Percentiles rank a stretch among this genome's conserved stretches.
These are phyloP conservation scores for Botrytis deweyae DNA, from an alignment of 2,329 filamentous ascomycete genomes.

Conservation along the genomic window DNA sequence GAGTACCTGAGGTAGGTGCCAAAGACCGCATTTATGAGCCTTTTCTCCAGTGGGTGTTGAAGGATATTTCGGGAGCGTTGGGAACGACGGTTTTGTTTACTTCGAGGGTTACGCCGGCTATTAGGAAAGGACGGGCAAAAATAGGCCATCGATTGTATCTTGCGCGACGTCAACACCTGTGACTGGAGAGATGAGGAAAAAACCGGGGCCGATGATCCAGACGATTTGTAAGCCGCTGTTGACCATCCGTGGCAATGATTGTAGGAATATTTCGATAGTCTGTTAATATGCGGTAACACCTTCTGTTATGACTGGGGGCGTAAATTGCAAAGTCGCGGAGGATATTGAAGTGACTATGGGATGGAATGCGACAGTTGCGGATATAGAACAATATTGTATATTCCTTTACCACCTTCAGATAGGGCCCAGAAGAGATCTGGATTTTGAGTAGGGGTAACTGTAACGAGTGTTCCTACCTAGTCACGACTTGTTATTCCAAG, in stretches of 20 bases:
- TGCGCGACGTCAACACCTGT: background rate
- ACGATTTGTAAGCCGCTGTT: background rate
- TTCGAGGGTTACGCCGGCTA: constrained; percentile 17
- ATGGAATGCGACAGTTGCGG: constrained; percentile 44
- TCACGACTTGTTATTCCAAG: constrained; percentile 55
- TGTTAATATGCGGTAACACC: constrained; percentile 4
- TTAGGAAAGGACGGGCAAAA: background rate
- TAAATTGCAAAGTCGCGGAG: constrained; percentile 6
- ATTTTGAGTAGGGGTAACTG: constrained; percentile 48
- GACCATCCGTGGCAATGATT: constrained; percentile 1
- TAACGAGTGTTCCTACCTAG: constrained; percentile 47
- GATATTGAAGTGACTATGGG: background rate
- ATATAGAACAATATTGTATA: constrained; percentile 55
- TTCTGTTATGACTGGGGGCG: background rate
- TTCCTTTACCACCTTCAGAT: constrained; percentile 57
- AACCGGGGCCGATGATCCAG: background rate
- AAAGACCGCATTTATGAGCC: background rate
- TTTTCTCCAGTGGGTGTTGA: constrained; percentile 20
- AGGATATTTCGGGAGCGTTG: background rate
- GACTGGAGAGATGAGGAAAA: background rate
- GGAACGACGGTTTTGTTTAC: background rate
- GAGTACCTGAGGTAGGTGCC: background rate
- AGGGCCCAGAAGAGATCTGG: constrained; percentile 63
- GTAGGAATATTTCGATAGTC: background rate
- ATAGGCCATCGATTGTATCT: background rate